phyloP scores from a whole-genome alignment of 495 filamentous ascomycete species.

The Talaromyces thailandensis region DNA sequence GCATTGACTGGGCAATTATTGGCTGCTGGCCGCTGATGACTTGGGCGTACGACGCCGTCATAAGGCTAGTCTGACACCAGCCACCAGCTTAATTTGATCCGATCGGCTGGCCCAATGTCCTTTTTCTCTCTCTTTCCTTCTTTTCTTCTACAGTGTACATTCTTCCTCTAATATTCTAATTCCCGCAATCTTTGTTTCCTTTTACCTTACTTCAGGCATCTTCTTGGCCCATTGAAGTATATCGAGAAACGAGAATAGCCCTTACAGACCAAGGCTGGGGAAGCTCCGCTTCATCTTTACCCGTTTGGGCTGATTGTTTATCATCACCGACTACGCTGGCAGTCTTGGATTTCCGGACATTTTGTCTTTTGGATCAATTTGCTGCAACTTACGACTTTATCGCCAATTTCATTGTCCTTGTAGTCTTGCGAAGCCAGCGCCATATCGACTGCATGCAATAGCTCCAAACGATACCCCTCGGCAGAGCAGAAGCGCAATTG shows the following conservation, averaged over 20 bases:
- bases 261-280: neutral
- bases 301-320: constrained; percentile 1
- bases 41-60: neutral
- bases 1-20: neutral
- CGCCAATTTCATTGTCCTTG: neutral
- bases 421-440: neutral
- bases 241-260: neutral
- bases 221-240: neutral
- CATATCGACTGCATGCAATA: neutral
- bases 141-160: constrained; percentile 8
- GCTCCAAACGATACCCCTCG: neutral
- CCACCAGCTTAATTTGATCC: constrained; percentile 5
- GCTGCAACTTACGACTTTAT: neutral
- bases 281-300: constrained; percentile 5
- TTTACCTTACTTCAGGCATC: neutral
- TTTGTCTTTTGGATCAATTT: neutral
- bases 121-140: constrained; percentile 9
- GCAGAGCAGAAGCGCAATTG: neutral
- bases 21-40: neutral
- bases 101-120: constrained; percentile 9
- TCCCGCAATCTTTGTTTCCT: neutral
- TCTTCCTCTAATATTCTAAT: neutral
- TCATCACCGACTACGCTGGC: neutral
- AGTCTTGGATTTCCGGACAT: neutral
- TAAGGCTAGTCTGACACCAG: neutral